Base-by-base conservation (phyloP, 768 basidiomycete species). In the Boletus rufocinnamomeus region DNA sequence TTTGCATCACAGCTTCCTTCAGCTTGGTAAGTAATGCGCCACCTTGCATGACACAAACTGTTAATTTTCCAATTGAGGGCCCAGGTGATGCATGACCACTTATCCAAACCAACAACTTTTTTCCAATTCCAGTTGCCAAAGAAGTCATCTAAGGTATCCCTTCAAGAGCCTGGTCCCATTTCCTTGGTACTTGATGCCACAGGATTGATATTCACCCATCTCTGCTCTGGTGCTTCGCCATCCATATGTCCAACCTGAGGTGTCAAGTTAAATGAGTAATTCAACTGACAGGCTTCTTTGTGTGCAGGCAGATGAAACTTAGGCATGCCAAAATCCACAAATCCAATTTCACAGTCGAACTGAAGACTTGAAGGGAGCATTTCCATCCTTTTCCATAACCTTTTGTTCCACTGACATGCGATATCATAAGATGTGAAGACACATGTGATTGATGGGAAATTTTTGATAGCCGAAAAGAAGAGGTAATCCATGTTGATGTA, bases 71-170 rank as follows among this genome's bases (percentile, higher is more conserved):
- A 28, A 28, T 28, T 28, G 27, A 28, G 6, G 27, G 27, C 27
- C 27, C 27, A 28, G 27, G 27, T 50, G 28, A 21, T 52, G 40
- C 37, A 43, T 11, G 13, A 27, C 17, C 0, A 30, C 45, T 47
- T 47, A 47, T 27, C 4, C 17, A 28, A 30, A 9, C 17, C 9
- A 5, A 47, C 17, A 8, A 14, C 48, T 25, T 78, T 78, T 37
- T 72, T 72, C 72, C 72, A 77, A 58, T 73, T 75, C 49, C 48
- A 57, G 62, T 69, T 75, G 13, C 73, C 69, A 38, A 69, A 69
- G 9, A 34, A 66, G 49, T 78, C 74, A 57, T 79, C 74, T 11
- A 80, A 59, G 0, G 72, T 67, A 11, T 76, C 34, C 14, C 49
- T 27, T 10, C 5, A 9, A 13, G 6, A 37, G 2, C 37, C 37